Evolutionary conservation across 176 grass and related monocot genomes (phyloP).

Genomic region (Elaeis guineensis): DNA sequence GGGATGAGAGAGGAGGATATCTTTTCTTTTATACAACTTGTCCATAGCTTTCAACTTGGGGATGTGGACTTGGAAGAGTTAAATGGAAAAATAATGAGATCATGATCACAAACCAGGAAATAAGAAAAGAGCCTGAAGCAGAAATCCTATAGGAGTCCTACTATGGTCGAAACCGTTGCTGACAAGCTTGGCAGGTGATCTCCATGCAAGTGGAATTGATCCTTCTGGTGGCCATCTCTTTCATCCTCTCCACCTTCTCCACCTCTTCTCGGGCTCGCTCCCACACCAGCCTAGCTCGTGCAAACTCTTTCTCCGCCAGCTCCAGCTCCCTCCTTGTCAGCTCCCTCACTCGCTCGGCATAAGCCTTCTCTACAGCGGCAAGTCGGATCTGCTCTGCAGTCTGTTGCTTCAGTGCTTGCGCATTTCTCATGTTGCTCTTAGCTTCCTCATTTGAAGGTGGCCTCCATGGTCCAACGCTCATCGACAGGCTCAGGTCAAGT

Average conservation of each 20-base stretch:
- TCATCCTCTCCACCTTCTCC: constrained; percentile 90
- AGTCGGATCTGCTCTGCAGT: constrained; percentile 74
- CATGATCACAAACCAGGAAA: no score
- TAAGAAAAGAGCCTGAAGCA: no score
- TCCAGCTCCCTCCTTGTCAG: constrained; percentile 69
- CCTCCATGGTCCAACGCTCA: constrained; percentile 41
- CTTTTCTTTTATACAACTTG: no score
- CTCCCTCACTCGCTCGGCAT: constrained; percentile 71
- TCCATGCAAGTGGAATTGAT: constrained; percentile 55
- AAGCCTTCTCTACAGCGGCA: constrained; percentile 65
- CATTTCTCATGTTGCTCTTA: constrained; percentile 9
- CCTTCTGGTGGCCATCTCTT: constrained; percentile 61
- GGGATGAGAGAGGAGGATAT: no score
- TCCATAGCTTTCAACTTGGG: no score
- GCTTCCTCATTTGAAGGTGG: constrained; percentile 15
- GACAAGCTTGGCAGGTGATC: constrained; percentile 96
- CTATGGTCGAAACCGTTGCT: constrained; percentile 77
- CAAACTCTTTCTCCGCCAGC: constrained; percentile 82
- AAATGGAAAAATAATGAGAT: no score
- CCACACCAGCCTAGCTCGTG: constrained; percentile 74
- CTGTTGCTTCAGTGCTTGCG: constrained; percentile 62
- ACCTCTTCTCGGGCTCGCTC: constrained; percentile 76
- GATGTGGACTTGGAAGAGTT: no score
- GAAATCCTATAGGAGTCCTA: constrained; percentile 5
- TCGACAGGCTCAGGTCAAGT: constrained; percentile 76